Percentiles rank a stretch among this genome's conserved stretches.
phyloP scores from a whole-genome alignment of 371 early-diverging fungal species.

The Haplosporangium sp. region DNA sequence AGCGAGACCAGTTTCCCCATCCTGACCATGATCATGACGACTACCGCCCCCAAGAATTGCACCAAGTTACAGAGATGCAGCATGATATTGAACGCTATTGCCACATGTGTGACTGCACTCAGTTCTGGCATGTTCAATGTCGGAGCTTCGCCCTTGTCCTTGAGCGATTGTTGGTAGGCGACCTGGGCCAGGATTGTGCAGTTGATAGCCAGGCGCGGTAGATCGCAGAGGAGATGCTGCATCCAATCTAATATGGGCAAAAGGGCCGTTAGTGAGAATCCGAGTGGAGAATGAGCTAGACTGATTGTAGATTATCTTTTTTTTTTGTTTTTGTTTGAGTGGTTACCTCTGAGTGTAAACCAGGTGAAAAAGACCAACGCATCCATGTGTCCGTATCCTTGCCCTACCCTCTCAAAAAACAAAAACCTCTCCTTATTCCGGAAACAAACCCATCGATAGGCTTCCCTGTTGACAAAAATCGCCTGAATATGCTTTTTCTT shows the following conservation, averaged over 20 bases:
- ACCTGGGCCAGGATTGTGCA: conserved; percentile 37
- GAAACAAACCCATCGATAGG: conserved; percentile 47
- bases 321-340: background rate
- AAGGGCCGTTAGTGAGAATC: background rate
- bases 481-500: conserved; percentile 39
- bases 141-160: conserved; percentile 20
- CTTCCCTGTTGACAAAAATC: conserved; percentile 48
- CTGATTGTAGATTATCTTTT: no score
- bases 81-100: conserved; percentile 46
- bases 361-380: conserved; percentile 43
- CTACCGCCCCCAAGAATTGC: conserved; percentile 35
- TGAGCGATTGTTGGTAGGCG: conserved; percentile 39
- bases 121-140: conserved; percentile 40
- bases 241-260: conserved; percentile 36
- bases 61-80: conserved; percentile 39
- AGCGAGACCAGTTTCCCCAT: conserved; percentile 30
- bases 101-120: conserved; percentile 35
- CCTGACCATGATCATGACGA: conserved; percentile 33
- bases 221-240: conserved; percentile 46
- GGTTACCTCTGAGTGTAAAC: conserved; percentile 49
- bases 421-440: conserved; percentile 31
- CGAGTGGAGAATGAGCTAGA: no score
- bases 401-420: conserved; percentile 50
- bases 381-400: conserved; percentile 41
- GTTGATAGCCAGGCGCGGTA: conserved; percentile 46